These are phyloP conservation scores for Teunomyces lycoperdinae DNA, from an alignment of 805 yeast species.

Conservation along the genomic window DNA sequence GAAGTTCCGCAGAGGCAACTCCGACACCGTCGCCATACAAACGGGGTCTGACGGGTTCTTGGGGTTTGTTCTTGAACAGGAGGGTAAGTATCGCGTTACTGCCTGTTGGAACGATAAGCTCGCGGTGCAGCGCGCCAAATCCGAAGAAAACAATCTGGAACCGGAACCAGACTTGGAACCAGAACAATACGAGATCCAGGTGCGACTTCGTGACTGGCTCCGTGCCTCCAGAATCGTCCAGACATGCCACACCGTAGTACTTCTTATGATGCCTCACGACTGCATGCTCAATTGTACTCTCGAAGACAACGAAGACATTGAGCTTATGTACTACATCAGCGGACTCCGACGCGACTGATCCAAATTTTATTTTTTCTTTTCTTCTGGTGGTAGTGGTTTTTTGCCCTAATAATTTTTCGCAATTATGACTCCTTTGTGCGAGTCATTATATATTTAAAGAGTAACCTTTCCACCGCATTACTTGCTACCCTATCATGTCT, in stretches of 20 bases:
- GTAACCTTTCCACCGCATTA: not conserved
- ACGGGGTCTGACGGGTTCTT: conserved; percentile 51
- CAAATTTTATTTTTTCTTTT: not conserved
- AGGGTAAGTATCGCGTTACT: conserved; percentile 49
- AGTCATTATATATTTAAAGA: not conserved
- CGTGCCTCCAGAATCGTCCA: conserved; percentile 60
- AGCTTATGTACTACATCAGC: conserved; percentile 59
- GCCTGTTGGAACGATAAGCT: conserved; percentile 58
- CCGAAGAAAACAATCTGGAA: conserved; percentile 5
- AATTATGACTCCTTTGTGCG: conserved; percentile 2
- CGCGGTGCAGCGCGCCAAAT: conserved; percentile 38
- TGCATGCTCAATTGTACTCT: conserved; percentile 65
- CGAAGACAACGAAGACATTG: conserved; percentile 63
- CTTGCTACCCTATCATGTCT: conserved; percentile 10
- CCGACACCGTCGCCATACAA: conserved; percentile 48
- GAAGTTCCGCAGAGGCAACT: conserved; percentile 50
- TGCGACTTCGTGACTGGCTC: conserved; percentile 66
- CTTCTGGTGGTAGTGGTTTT: not conserved
- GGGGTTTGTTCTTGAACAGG: conserved; percentile 53
- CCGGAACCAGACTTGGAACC: conserved; percentile 5
- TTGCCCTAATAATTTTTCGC: not conserved
- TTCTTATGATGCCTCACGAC: conserved; percentile 55
- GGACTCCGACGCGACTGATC: conserved; percentile 19
- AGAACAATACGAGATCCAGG: conserved; percentile 39
- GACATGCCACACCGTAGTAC: conserved; percentile 56